A percentile compares a stretch with the other conserved stretches of the same genome.
These are phyloP conservation scores for Tuber melanosporum DNA, from an alignment of 495 filamentous ascomycete genomes.

Conservation along the genomic window DNA sequence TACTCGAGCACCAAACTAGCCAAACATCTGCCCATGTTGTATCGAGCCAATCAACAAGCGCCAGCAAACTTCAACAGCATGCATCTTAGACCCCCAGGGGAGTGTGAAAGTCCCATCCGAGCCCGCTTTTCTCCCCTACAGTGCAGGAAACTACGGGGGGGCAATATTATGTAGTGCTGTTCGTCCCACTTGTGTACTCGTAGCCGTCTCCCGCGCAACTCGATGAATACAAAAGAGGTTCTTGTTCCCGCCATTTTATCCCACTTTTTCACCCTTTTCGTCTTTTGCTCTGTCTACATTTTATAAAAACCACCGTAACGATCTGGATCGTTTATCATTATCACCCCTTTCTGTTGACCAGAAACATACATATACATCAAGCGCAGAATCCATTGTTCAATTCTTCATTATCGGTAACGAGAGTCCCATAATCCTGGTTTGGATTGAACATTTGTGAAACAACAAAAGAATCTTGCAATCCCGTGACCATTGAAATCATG, in stretches of 20 bases:
- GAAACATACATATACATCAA: slow-evolving; percentile 10
- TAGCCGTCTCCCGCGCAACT: neutral
- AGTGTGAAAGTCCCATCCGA: neutral
- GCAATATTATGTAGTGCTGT: neutral
- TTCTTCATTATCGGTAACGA: neutral
- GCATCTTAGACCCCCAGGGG: slow-evolving; percentile 18
- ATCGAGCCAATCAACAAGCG: slow-evolving; percentile 22
- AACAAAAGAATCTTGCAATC: neutral
- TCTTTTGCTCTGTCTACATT: slow-evolving; percentile 8
- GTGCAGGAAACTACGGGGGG: neutral
- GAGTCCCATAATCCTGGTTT: neutral
- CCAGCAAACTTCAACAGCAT: slow-evolving; percentile 16
- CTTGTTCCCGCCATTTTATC: slow-evolving; percentile 28
- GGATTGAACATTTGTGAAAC: slow-evolving; percentile 1
- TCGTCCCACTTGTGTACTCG: neutral
- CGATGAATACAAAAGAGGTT: neutral
- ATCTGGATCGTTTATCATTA: slow-evolving; percentile 20
- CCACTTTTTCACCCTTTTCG: slow-evolving; percentile 14
- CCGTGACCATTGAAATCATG: slow-evolving; percentile 10
- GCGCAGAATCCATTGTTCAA: neutral
- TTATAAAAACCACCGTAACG: slow-evolving; percentile 15
- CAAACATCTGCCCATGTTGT: neutral
- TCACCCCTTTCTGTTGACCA: slow-evolving; percentile 28
- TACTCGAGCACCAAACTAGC: neutral
- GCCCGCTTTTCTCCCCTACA: neutral